These are phyloP conservation scores for Sistotremastrum niveocremeum DNA, from an alignment of 768 basidiomycete genomes.

Conservation along the genomic window DNA sequence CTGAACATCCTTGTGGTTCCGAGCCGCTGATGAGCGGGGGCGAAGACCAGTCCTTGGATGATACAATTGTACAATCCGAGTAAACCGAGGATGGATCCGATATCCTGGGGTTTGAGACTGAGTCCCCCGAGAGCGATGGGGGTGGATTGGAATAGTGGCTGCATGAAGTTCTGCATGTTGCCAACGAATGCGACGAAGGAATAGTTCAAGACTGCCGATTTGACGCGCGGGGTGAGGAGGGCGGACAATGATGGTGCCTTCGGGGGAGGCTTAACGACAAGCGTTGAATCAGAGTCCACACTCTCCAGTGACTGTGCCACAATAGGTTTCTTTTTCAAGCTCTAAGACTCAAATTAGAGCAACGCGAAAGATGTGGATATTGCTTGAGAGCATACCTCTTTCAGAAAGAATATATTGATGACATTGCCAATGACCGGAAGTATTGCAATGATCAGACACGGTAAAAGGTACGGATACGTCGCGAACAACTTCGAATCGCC, in stretches of 20 bases:
- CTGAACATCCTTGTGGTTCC: conserved; percentile 23
- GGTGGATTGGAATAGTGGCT: conserved; percentile 28
- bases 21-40: conserved; percentile 20
- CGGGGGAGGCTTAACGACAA: neutral
- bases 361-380: no score
- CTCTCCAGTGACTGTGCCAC: no score
- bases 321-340: no score
- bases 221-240: conserved; percentile 19
- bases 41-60: conserved; percentile 26
- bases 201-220: conserved; percentile 22
- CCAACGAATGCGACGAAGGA: conserved; percentile 22
- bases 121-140: conserved; percentile 27
- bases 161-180: conserved; percentile 23
- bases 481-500: conserved; percentile 31
- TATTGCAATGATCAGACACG: conserved; percentile 24
- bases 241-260: conserved; percentile 11
- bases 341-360: no score
- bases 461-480: conserved; percentile 38
- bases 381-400: conserved; percentile 20
- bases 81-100: conserved; percentile 22
- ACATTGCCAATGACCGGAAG: conserved; percentile 23
- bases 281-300: no score
- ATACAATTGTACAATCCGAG: conserved; percentile 24
- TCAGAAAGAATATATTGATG: conserved; percentile 23
- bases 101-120: conserved; percentile 21